These are phyloP conservation scores for Mycena polygramma DNA, from an alignment of 768 basidiomycete species.

Conservation along the genomic window DNA sequence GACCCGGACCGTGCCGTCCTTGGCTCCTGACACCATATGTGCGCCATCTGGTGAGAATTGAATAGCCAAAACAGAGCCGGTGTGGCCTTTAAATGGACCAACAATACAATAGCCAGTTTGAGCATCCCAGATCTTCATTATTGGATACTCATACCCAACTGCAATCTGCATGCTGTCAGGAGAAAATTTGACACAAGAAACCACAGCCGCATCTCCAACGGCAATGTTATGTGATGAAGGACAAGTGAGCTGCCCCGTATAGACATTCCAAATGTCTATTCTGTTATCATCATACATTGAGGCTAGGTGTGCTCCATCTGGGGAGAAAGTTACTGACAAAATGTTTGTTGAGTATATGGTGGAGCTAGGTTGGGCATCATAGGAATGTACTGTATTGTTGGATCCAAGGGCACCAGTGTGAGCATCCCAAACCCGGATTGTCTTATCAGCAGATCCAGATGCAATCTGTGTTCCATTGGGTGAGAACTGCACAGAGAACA, in stretches of 20 bases:
- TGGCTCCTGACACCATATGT: not conserved
- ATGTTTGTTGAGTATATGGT: not conserved
- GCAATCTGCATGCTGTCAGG: too few species aligned
- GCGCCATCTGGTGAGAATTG: not conserved
- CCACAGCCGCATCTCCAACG: too few species aligned
- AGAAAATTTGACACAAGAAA: too few species aligned
- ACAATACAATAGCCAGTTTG: too few species aligned
- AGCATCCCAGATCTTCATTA: too few species aligned
- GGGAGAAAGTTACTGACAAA: not conserved
- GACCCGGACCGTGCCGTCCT: not conserved
- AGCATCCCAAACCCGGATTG: not conserved
- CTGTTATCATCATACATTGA: not conserved
- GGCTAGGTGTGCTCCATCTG: not conserved
- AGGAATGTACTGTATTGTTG: too few species aligned
- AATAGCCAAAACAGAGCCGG: not conserved
- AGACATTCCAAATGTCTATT: not conserved
- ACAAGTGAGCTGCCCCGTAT: not conserved
- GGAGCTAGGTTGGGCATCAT: too few species aligned
- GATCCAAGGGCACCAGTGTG: too few species aligned
- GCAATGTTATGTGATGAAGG: too few species aligned
- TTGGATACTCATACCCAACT: too few species aligned
- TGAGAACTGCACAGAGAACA: not conserved
- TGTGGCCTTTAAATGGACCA: not conserved
- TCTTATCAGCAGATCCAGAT: not conserved
- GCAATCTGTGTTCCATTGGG: not conserved